Base-by-base conservation (phyloP, 23 red algal species). In the Gracilariopsis chorda region DNA sequence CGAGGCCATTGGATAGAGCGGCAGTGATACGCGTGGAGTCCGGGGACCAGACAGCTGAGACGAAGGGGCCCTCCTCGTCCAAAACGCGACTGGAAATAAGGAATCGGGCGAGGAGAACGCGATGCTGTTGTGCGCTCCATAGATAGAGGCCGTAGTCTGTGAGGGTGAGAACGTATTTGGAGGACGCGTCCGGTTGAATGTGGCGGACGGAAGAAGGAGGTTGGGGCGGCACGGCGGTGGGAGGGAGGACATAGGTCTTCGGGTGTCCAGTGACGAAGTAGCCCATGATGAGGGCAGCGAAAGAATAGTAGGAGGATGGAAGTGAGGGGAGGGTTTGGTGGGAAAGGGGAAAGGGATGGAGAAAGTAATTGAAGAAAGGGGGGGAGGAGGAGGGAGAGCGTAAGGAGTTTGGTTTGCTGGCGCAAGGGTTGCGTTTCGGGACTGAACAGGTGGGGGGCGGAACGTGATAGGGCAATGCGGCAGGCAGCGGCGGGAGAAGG, bases 181-280 rank as follows among this genome's bases (percentile, higher is more conserved):
- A 32, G 70, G 73, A 64, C 32, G 79, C 62, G 91, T 65, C 44
- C 63, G 55, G 63, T 12, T 40, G 78, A 42, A 87, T 39, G 82
- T 67, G 29, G 55, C 47, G 71, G 55, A 94, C 58, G 88, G 88
- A 71, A 32, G 76, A 34, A 35, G 55, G 51, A 25, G 53, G 62
- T 19, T 61, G 62, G 65, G 78, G 51, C 49, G 35, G 65, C 67
- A 86, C 47, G 70, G 57, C 29, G 35, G 70, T 82, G 30, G 73
- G 70, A 29, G 91, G 69, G 37, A 86, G 72, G 51, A 72, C 78
- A 67, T 77, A 85, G 46, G 47, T 57, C 70, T 95, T 95, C 32
- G 87, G 79, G 39, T 77, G 80, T 19, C 93, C 93, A 30, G 44
- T 41, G 53, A 67, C 86, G 48, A 95, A 95, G 78, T 95, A 95